Base-by-base conservation (phyloP, 345 rosid species). In the Mangifera indica region DNA sequence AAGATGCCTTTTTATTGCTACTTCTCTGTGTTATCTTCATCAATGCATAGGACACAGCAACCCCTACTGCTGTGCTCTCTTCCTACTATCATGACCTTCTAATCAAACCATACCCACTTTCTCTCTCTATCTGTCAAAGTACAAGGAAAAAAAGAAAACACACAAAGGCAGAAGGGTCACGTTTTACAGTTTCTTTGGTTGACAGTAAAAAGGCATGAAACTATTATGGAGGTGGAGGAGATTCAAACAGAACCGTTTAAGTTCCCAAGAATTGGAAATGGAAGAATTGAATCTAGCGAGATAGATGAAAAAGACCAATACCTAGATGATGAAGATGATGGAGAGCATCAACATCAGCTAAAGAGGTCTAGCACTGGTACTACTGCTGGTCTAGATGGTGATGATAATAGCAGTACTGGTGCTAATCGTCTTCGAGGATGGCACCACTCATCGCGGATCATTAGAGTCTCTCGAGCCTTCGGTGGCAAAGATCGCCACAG, bases 401-500 rank as follows among this genome's bases (percentile, higher is more conserved):
- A 67, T 51, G 61, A 45, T 9, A 74, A 29, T 1, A 69, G 24
- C 18, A 80, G 32, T 25, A 64, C 49, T 48, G 77, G 68, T 40
- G 71, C 74, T 63, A 82, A 82, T 77, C 68, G 74, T 15, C 83
- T 84, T 40, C 82, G 89, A 12, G 85, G 88, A 63, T 91, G 91
- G 92, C 93, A 72, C 80, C 86, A 86, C 37, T 87, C 93, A 0
- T 91, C 97, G 0, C 71, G 98, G 67, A 95, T 95, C 58, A 87
- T 92, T 81, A 89, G 97, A 95, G 98, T 92, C 84, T 91, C 99
- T 0, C 77, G 97, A 67, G 93, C 99, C 56, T 89, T 98, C 2
- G 96, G 99, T 52, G 99, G 99, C 2, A 95, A 95, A 82, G 99
- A 95, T 79, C 85, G 99, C 70, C 99, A 95, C 82, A 95, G 99